phyloP scores from a whole-genome alignment of 768 basidiomycete species.

The Holtermannia corniformis region DNA sequence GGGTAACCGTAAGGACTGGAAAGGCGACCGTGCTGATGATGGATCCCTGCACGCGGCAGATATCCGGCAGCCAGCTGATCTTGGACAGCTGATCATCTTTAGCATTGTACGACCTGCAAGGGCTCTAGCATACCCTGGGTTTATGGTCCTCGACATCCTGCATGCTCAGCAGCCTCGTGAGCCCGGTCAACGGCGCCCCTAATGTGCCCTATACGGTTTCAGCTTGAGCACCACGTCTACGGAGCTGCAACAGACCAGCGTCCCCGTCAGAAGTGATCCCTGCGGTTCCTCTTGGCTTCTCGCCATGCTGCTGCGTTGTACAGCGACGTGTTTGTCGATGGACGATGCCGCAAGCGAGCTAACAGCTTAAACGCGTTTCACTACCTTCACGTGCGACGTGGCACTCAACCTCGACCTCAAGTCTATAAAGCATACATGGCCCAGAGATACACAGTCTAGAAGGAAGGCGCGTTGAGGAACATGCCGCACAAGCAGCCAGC shows the following conservation, averaged over 20 bases:
- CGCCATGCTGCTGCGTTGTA: too few species aligned
- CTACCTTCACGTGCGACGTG: too few species aligned
- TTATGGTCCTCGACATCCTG: slow-evolving; percentile 36
- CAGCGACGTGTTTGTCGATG: too few species aligned
- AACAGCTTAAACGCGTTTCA: too few species aligned
- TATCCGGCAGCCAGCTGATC: slow-evolving; percentile 75
- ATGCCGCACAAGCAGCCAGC: slow-evolving; percentile 34
- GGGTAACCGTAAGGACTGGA: slow-evolving; percentile 72
- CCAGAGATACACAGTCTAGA: too few species aligned
- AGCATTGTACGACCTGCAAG: background rate
- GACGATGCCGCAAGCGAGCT: too few species aligned
- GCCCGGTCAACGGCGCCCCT: slow-evolving; percentile 14
- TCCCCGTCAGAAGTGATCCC: too few species aligned
- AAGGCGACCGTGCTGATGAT: slow-evolving; percentile 64
- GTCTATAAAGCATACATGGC: too few species aligned
- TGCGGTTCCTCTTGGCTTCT: too few species aligned
- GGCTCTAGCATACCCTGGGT: slow-evolving; percentile 16
- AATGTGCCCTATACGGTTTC: slow-evolving; percentile 14
- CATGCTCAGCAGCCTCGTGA: slow-evolving; percentile 26
- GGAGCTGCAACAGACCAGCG: too few species aligned
- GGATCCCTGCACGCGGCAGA: slow-evolving; percentile 71
- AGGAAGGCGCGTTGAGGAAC: slow-evolving; percentile 40
- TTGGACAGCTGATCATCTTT: slow-evolving; percentile 21
- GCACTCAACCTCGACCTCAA: too few species aligned
- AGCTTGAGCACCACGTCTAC: too few species aligned